Percentiles rank a stretch among this genome's conserved stretches.
Conservation (phyloP, 331 rosid genomes). For the Quercus lobata region DNA sequence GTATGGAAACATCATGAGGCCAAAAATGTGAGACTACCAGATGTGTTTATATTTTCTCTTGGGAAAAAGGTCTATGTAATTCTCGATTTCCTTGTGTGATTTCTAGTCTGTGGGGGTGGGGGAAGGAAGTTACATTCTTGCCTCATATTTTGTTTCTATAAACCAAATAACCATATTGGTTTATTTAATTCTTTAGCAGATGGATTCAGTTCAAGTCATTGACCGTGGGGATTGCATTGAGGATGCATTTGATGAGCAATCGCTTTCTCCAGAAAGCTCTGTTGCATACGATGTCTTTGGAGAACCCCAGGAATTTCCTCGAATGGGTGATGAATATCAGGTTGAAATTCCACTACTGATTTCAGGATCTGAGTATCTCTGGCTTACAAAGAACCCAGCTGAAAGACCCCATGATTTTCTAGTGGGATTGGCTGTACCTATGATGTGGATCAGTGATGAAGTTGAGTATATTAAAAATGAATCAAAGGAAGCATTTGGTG, state of each 20-base stretch:
- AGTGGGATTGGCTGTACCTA: constrained; percentile 59
- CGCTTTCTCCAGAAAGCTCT: constrained; percentile 44
- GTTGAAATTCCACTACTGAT: constrained; percentile 56
- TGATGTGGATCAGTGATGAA: constrained; percentile 58
- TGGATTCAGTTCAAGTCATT: constrained; percentile 39
- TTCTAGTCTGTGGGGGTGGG: neutral
- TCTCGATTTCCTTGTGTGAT: neutral
- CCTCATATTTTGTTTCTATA: neutral
- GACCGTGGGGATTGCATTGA: constrained; percentile 25
- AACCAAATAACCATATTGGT: neutral
- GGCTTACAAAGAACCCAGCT: constrained; percentile 20
- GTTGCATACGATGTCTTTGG: constrained; percentile 47
- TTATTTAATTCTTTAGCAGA: constrained; percentile 42
- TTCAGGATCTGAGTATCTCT: constrained; percentile 31
- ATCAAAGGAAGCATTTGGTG: constrained; percentile 11
- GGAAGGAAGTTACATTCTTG: neutral
- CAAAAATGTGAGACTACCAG: constrained; percentile 1
- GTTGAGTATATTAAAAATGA: constrained; percentile 19
- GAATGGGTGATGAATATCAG: constrained; percentile 76
- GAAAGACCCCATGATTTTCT: constrained; percentile 34
- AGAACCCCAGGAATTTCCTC: constrained; percentile 64
- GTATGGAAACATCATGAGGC: neutral
- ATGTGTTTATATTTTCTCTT: neutral
- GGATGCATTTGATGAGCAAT: constrained; percentile 43
- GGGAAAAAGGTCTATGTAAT: constrained; percentile 5